Percentiles rank a stretch among this genome's conserved stretches.
phyloP scores from a whole-genome alignment of 805 yeast genomes.

The Clavispora phyllophila region DNA sequence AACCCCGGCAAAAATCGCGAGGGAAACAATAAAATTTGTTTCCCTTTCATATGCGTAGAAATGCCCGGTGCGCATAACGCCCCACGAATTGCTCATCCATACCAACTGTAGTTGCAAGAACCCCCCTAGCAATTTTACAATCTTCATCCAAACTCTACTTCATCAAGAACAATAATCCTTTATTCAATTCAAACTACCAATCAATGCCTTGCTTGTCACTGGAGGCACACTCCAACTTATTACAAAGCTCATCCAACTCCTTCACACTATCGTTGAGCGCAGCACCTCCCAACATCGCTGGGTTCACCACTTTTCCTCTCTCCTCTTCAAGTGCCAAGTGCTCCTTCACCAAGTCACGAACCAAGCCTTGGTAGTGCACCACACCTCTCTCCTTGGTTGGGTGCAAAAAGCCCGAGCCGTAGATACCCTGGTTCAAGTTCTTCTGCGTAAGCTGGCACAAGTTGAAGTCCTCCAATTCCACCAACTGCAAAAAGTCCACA shows the following conservation, averaged over 20 bases:
- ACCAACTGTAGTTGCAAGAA: too few relatives aligned
- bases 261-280: slow-evolving; percentile 36
- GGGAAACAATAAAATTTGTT: too few relatives aligned
- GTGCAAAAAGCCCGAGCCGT: slow-evolving; percentile 54
- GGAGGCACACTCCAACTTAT: slow-evolving; percentile 42
- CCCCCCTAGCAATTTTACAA: not conserved
- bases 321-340: slow-evolving; percentile 45
- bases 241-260: slow-evolving; percentile 48
- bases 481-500: slow-evolving; percentile 58
- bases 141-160: not conserved
- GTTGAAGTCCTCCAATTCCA: slow-evolving; percentile 56
- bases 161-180: not conserved
- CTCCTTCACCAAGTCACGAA: slow-evolving; percentile 52
- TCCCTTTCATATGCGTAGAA: too few relatives aligned
- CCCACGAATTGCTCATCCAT: too few relatives aligned
- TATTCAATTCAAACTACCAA: slow-evolving; percentile 7
- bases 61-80: too few relatives aligned
- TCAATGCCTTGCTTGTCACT: slow-evolving; percentile 11
- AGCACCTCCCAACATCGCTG: slow-evolving; percentile 43
- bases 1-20: too few relatives aligned
- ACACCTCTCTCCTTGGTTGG: slow-evolving; percentile 58
- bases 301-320: slow-evolving; percentile 45
- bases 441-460: slow-evolving; percentile 56
- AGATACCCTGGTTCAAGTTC: slow-evolving; percentile 57
- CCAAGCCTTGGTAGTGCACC: slow-evolving; percentile 50